Conservation (phyloP, 2,329 filamentous ascomycete genomes). For the Scytalidium lignicola region DNA sequence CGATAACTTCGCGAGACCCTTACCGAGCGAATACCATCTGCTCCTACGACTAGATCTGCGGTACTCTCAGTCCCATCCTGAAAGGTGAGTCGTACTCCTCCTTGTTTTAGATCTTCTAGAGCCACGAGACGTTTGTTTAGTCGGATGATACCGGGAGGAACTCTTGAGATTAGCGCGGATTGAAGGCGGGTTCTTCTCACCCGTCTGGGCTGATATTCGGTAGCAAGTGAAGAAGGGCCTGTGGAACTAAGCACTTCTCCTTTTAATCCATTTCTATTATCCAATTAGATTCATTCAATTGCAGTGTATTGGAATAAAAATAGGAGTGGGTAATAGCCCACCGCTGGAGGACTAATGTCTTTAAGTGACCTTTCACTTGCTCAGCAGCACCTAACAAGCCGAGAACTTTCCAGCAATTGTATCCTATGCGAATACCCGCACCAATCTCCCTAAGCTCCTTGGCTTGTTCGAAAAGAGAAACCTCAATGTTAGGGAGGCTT, state of each 20-base stretch:
- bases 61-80: slow-evolving; percentile 37
- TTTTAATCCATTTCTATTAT: slow-evolving; percentile 27
- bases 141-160: slow-evolving; percentile 38
- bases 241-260: slow-evolving; percentile 20
- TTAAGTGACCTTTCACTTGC: slow-evolving; percentile 30
- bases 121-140: slow-evolving; percentile 38
- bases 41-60: slow-evolving; percentile 43
- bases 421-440: slow-evolving; percentile 40
- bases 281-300: not conserved
- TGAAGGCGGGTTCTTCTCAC: slow-evolving; percentile 35
- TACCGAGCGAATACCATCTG: slow-evolving; percentile 47
- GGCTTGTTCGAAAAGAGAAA: slow-evolving; percentile 41
- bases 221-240: slow-evolving; percentile 3
- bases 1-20: slow-evolving; percentile 1
- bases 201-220: slow-evolving; percentile 20
- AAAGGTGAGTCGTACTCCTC: slow-evolving; percentile 38
- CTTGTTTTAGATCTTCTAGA: slow-evolving; percentile 31
- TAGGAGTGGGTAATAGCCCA: slow-evolving; percentile 9
- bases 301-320: not conserved
- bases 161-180: slow-evolving; percentile 40
- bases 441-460: slow-evolving; percentile 40
- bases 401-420: slow-evolving; percentile 43
- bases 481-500: slow-evolving; percentile 34
- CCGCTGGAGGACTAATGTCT: slow-evolving; percentile 27
- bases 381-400: slow-evolving; percentile 39